A percentile compares a stretch with the other conserved stretches of the same genome.
Evolutionary conservation across 345 rosid genomes (phyloP).

Genomic region (Euclidium syriacum): DNA sequence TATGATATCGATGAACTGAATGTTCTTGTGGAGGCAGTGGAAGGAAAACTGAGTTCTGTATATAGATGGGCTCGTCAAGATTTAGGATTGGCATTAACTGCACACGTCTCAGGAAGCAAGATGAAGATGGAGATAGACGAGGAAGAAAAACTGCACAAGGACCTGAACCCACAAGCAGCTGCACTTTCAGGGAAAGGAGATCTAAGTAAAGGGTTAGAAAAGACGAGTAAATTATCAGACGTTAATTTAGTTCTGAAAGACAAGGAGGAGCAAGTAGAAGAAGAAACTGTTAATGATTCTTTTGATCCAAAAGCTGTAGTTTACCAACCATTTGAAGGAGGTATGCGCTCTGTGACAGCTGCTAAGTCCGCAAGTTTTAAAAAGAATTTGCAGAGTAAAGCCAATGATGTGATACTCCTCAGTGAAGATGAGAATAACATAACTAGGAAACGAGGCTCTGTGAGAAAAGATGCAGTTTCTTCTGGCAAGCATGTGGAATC

Average conservation of each 20-base stretch:
- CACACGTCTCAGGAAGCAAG: slow-evolving; percentile 42
- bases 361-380: slow-evolving; percentile 29
- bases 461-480: slow-evolving; percentile 22
- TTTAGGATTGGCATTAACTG: slow-evolving; percentile 81
- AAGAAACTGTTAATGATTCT: slow-evolving; percentile 25
- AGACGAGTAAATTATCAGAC: slow-evolving; percentile 30
- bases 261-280: slow-evolving; percentile 28
- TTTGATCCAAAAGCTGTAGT: slow-evolving; percentile 30
- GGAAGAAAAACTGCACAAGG: slow-evolving; percentile 34
- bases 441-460: slow-evolving; percentile 37
- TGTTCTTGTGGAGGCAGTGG: slow-evolving; percentile 92
- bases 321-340: slow-evolving; percentile 40
- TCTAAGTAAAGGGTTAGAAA: slow-evolving; percentile 27
- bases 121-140: slow-evolving; percentile 33
- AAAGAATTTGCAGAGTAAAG: slow-evolving; percentile 32
- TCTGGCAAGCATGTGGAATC: slow-evolving; percentile 12
- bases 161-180: slow-evolving; percentile 34
- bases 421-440: slow-evolving; percentile 74
- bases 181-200: slow-evolving; percentile 33
- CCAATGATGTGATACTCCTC: slow-evolving; percentile 58
- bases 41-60: slow-evolving; percentile 89
- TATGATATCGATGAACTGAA: slow-evolving; percentile 73
- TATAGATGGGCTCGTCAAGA: slow-evolving; percentile 98
- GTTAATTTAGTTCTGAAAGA: slow-evolving; percentile 29
- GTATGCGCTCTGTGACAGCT: slow-evolving; percentile 23